Evolutionary conservation across 441 rosid genomes (phyloP).

Genomic region (Erodium texanum): DNA sequence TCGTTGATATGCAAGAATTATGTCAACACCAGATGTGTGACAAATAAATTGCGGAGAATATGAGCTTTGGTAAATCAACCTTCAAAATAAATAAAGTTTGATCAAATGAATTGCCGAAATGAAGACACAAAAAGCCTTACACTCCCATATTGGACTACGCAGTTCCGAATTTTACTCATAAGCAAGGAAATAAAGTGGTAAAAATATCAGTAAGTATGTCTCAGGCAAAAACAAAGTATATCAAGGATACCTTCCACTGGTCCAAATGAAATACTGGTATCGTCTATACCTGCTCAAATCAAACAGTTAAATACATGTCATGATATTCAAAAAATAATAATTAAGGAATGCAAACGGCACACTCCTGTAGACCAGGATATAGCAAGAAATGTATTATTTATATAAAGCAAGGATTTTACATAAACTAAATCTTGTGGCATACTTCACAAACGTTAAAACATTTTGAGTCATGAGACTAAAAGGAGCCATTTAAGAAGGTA

Average conservation of each 20-base stretch:
- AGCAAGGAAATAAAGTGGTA: constrained; percentile 4
- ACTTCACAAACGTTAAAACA: not conserved
- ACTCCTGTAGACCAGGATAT: not conserved
- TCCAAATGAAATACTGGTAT: not conserved
- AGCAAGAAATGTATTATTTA: not conserved
- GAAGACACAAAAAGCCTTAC: not conserved
- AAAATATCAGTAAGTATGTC: too few species aligned
- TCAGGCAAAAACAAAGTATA: not conserved
- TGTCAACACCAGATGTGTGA: not conserved
- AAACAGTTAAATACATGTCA: not conserved
- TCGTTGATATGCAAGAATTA: not conserved
- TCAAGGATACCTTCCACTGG: not conserved
- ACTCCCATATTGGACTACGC: not conserved
- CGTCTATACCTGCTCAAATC: not conserved
- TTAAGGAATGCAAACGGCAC: not conserved
- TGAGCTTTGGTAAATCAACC: not conserved
- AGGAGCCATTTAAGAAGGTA: not conserved
- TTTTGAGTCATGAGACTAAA: not conserved
- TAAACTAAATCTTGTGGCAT: not conserved
- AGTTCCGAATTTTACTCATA: not conserved
- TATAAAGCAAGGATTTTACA: not conserved
- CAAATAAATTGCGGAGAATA: not conserved
- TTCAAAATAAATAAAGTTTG: not conserved
- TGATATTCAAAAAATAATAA: not conserved
- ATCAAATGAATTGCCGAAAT: not conserved